phyloP scores from a whole-genome alignment of 83 land plant species.

The Diphasiastrum complanatum region DNA sequence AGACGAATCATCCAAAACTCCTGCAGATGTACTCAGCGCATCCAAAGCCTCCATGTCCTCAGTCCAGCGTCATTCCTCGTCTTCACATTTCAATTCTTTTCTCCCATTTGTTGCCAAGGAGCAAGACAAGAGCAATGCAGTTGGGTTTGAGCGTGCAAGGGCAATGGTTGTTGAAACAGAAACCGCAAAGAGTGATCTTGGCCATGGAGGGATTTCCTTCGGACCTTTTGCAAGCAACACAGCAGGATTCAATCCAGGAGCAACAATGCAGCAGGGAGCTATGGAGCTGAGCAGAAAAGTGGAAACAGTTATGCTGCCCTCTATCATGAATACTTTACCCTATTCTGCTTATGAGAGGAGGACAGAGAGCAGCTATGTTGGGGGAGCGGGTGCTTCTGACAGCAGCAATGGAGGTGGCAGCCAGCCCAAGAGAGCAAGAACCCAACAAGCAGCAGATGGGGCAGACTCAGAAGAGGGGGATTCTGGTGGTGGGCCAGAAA shows the following conservation, averaged over 20 bases:
- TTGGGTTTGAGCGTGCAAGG: not conserved
- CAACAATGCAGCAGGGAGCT: not conserved
- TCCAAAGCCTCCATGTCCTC: not conserved
- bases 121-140: not conserved
- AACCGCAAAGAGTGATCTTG: too few species aligned
- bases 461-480: constrained; percentile 22
- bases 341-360: not conserved
- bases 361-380: constrained; percentile 1
- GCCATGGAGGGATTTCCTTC: not conserved
- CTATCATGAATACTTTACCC: not conserved
- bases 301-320: not conserved
- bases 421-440: not conserved
- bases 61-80: constrained; percentile 5
- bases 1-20: constrained; percentile 4
- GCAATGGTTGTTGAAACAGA: not conserved
- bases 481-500: constrained; percentile 16
- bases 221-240: too few species aligned
- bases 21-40: constrained; percentile 10
- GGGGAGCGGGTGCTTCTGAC: not conserved
- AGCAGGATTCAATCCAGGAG: too few species aligned
- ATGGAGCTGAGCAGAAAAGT: not conserved
- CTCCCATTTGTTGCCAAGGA: constrained; percentile 1
- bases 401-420: constrained; percentile 5
- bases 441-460: constrained; percentile 4
- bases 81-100: constrained; percentile 1